Evolutionary conservation across 2,329 filamentous ascomycete species (phyloP), one percentile per base, ranked within the genome.

Genomic region (Talaromyces piceae): DNA sequence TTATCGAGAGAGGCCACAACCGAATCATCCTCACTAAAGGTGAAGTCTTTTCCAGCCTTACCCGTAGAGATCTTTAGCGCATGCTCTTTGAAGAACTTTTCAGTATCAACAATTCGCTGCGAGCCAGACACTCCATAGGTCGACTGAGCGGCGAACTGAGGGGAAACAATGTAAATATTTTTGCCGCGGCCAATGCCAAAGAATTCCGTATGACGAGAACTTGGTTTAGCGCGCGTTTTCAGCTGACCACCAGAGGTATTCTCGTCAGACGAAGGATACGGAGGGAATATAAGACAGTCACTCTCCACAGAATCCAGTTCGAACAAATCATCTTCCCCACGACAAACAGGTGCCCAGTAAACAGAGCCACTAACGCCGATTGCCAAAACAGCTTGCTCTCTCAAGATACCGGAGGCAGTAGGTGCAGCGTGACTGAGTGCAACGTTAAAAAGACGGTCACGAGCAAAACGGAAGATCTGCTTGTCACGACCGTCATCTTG

Each of bases 1-100:
- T 98, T 98, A 69, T 98, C 94, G 48, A 98, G 81, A 45, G 91
- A 96, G 44, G 94, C 91, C 59, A 98, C 89, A 37, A 91, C 84
- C 1, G 86, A 88, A 68, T 98, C 93, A 67, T 98, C 93, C 67
- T 95, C 91, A 69, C 91, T 96, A 72, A 98, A 98, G 44, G 85
- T 87, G 67, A 98, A 98, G 68, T 98, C 93, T 70, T 98, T 98
- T 57, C 91, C 93, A 58, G 93, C 91, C 75, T 98, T 98, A 60
- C 91, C 93, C 56, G 91, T 97, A 60, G 91, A 89, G 70, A 98
- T 95, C 71, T 91, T 94, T 58, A 97, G 76, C 45, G 87, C 87
- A 63, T 88, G 91, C 65, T 96, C 86, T 64, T 85, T 84, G 58
- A 93, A 81, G 57, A 95, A 89, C 63, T 83, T 87, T 66, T 95